A percentile compares a stretch with the other conserved stretches of the same genome.
Conservation (phyloP, 2,329 filamentous ascomycete genomes). For the Colletotrichum ledebouriae region DNA sequence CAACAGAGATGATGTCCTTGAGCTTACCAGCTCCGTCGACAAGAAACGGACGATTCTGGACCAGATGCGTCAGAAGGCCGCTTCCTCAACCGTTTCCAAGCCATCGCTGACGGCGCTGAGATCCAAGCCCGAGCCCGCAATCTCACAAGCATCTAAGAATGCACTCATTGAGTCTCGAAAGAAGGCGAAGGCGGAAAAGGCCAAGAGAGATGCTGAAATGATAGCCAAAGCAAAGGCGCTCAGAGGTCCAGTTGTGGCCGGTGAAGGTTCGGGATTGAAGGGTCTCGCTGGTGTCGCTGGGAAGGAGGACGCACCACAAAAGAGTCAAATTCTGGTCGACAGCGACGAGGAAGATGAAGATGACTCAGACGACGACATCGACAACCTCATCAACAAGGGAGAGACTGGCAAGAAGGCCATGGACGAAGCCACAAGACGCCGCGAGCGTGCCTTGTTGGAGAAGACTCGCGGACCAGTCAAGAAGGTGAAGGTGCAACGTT, state of each 20-base stretch:
- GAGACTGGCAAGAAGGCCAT: conserved; percentile 63
- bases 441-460: conserved; percentile 64
- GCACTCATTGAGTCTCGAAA: conserved; percentile 46
- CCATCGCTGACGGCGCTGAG: conserved; percentile 25
- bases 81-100: conserved; percentile 30
- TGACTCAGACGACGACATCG: conserved; percentile 65
- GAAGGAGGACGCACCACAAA: conserved; percentile 81
- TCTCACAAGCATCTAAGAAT: conserved; percentile 34
- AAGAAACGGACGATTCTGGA: conserved; percentile 61
- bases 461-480: conserved; percentile 80
- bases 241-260: conserved; percentile 68
- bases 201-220: conserved; percentile 77
- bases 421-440: conserved; percentile 61
- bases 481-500: conserved; percentile 84
- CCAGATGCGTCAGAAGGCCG: conserved; percentile 53
- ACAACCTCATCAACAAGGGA: conserved; percentile 62
- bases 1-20: conserved; percentile 62
- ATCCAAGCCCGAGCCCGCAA: conserved; percentile 33
- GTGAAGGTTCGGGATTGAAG: conserved; percentile 83
- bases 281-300: conserved; percentile 78
- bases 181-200: conserved; percentile 71
- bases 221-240: conserved; percentile 78
- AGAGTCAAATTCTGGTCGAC: conserved; percentile 92
- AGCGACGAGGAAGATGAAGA: conserved; percentile 75
- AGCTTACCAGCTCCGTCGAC: conserved; percentile 62